Base-by-base conservation (phyloP, 129 eudicot species). In the Escallonia rubra region DNA sequence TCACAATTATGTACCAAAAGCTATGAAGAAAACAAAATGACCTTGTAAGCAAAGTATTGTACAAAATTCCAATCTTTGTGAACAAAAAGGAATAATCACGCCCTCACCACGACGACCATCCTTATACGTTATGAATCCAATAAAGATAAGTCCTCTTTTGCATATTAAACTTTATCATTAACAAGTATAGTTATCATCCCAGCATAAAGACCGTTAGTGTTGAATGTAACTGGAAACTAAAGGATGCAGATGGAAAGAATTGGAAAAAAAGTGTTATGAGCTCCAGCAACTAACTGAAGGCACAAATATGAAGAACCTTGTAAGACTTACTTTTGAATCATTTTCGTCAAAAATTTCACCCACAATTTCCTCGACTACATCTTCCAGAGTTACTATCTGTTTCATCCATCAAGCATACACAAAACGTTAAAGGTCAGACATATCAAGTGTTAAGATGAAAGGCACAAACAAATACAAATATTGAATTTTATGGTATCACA, bases 311-410 rank as follows among this genome's bases (percentile, higher is more conserved):
- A 14, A 34, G 12, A 38, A 4, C 6, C 50, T 5, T 46, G 48
- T 42, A n/a, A 42, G 72, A 72, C 79, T 79, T 75, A 93, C 99
- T 81, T 89, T 93, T 14, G 99, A 89, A 77, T 93, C 99, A 79
- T 86, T 89, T 82, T 93, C 99, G 50, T 93, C 99, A 74, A 89
- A 93, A 64, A 93, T 93, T 80, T 93, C 99, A 60, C 99, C 99
- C 71, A 93, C 99, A 75, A 93, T 93, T 82, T 93, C 99, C 77
- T 93, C 99, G 70, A 93, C 99, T 74, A 89, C 96, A 57, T 93
- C 99, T 85, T 93, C 99, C 54, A 93, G 73, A 8, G 99, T 89
- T 58, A 86, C 99, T 68, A 93, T 76, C 99, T 93, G 95, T 77
- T 23, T 70, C 65, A 78, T 46, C 70, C 77, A 69, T 56, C n/a